Evolutionary conservation across 768 basidiomycete genomes (phyloP).

Genomic region (Leccinum sublutescens): DNA sequence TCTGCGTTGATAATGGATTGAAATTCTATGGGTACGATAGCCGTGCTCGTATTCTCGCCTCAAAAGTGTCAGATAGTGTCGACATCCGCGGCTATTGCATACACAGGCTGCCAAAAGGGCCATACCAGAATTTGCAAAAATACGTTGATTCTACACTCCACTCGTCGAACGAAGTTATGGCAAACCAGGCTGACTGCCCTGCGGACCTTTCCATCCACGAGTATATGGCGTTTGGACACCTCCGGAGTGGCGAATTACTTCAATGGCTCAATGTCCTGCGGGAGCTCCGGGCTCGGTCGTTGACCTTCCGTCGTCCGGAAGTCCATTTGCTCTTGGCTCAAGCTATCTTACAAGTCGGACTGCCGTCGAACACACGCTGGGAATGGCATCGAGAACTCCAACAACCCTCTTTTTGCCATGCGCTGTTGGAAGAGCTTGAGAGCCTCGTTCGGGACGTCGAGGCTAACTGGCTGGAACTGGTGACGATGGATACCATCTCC

Average conservation of each 20-base stretch:
- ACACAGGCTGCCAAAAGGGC: constrained; percentile 29
- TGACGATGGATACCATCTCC: no score
- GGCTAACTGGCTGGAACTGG: no score
- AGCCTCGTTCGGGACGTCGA: no score
- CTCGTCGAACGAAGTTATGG: constrained; percentile 43
- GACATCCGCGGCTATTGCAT: constrained; percentile 31
- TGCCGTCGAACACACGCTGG: no score
- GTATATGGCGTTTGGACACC: constrained; percentile 5
- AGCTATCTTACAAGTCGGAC: no score
- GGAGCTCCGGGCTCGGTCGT: no score
- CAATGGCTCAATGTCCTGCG: no score
- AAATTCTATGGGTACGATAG: constrained; percentile 33
- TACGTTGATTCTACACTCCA: constrained; percentile 37
- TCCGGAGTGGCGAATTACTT: no score
- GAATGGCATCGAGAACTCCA: no score
- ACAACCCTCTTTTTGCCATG: constrained; percentile 9
- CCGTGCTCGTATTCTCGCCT: constrained; percentile 10
- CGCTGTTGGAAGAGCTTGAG: no score
- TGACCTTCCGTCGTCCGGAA: no score
- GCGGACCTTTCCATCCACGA: constrained; percentile 43
- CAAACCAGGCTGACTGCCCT: constrained; percentile 43
- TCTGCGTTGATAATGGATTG: constrained; percentile 38
- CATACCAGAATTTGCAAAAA: constrained; percentile 37
- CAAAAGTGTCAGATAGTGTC: constrained; percentile 10
- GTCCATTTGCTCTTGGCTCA: no score